Evolutionary conservation across 2,329 filamentous ascomycete genomes (phyloP).

Genomic region (Teratosphaeria epicoccoides): DNA sequence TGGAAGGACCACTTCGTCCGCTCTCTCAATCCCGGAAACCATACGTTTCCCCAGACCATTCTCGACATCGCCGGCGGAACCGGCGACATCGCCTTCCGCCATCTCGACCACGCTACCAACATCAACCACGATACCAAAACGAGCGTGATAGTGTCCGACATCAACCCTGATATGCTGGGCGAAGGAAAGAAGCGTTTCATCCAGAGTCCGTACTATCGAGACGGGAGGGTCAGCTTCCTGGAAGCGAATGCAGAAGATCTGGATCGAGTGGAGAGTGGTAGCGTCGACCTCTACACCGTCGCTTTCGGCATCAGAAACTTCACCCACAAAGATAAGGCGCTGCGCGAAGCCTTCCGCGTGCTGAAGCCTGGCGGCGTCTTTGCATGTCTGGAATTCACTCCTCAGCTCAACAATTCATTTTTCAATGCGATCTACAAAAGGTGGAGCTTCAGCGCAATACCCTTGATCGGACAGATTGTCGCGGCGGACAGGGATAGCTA

Average conservation of each 20-base stretch:
- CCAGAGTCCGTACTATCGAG: slow-evolving; percentile 47
- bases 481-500: slow-evolving; percentile 92
- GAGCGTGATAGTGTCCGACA: slow-evolving; percentile 84
- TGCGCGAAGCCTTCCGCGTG: slow-evolving; percentile 75
- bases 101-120: slow-evolving; percentile 76
- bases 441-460: slow-evolving; percentile 93
- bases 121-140: slow-evolving; percentile 72
- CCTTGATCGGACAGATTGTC: slow-evolving; percentile 87
- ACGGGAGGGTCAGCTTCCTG: slow-evolving; percentile 56
- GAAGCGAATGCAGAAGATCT: slow-evolving; percentile 84
- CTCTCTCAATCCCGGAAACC: slow-evolving; percentile 69
- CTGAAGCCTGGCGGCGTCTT: slow-evolving; percentile 93
- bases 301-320: slow-evolving; percentile 98
- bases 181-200: slow-evolving; percentile 74
- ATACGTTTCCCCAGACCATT: slow-evolving; percentile 52
- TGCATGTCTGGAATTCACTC: slow-evolving; percentile 86
- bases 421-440: slow-evolving; percentile 84
- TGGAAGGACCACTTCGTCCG: slow-evolving; percentile 98
- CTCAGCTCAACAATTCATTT: slow-evolving; percentile 62
- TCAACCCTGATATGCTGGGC: slow-evolving; percentile 87
- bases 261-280: slow-evolving; percentile 51
- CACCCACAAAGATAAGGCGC: slow-evolving; percentile 73
- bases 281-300: slow-evolving; percentile 92
- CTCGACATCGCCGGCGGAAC: slow-evolving; percentile 96
- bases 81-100: slow-evolving; percentile 93